Evolutionary conservation across 768 basidiomycete genomes (phyloP).

Genomic region (Leccinum obscurum): DNA sequence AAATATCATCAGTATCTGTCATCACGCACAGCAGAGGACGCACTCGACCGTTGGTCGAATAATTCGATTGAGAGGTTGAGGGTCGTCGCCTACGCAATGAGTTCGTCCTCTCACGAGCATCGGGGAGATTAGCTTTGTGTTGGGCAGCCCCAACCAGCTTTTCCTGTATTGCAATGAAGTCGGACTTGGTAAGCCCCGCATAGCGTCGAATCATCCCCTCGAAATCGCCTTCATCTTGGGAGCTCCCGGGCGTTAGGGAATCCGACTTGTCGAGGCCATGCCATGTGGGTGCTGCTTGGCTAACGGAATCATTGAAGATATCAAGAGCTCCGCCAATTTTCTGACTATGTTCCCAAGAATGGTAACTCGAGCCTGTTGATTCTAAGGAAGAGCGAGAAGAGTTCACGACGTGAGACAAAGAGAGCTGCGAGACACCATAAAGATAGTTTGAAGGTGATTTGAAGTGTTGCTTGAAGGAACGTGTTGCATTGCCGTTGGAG

Average conservation of each 20-base stretch:
- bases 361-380: slow-evolving; percentile 83
- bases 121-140: slow-evolving; percentile 55
- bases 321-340: slow-evolving; percentile 52
- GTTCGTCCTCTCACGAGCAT: slow-evolving; percentile 60
- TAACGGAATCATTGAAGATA: slow-evolving; percentile 51
- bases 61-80: slow-evolving; percentile 82
- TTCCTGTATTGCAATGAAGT: slow-evolving; percentile 73
- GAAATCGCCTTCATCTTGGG: slow-evolving; percentile 55
- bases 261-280: slow-evolving; percentile 60
- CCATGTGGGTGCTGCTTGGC: slow-evolving; percentile 56
- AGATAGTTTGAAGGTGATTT: slow-evolving; percentile 52
- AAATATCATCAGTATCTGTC: slow-evolving; percentile 7
- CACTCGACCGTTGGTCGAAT: slow-evolving; percentile 57
- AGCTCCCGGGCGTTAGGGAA: slow-evolving; percentile 49
- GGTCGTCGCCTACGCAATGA: slow-evolving; percentile 76
- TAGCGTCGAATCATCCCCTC: slow-evolving; percentile 67
- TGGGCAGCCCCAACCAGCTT: slow-evolving; percentile 66
- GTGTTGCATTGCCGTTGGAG: slow-evolving; percentile 42
- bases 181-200: slow-evolving; percentile 67
- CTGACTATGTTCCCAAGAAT: slow-evolving; percentile 69
- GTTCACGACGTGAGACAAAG: slow-evolving; percentile 70
- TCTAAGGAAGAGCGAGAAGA: slow-evolving; percentile 80
- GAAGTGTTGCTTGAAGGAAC: slow-evolving; percentile 55
- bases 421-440: slow-evolving; percentile 52
- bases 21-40: slow-evolving; percentile 13